Evolutionary conservation across 805 yeast species (phyloP).

Genomic region (Metschnikowia vanudenii): DNA sequence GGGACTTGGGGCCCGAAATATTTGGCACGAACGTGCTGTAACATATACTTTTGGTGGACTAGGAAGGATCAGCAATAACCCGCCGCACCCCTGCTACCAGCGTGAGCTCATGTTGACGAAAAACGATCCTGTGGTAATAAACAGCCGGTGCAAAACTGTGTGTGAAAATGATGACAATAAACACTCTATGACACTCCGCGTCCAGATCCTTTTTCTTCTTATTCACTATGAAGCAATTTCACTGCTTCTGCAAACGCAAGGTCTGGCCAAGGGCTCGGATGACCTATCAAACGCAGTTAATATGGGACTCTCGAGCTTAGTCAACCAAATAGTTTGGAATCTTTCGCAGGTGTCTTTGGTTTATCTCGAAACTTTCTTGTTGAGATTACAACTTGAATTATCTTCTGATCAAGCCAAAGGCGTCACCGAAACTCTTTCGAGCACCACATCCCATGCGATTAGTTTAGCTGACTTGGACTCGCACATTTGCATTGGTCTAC

Average conservation of each 20-base stretch:
- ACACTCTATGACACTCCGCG: constrained; percentile 30
- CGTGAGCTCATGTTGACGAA: constrained; percentile 27
- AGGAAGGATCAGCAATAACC: constrained; percentile 14
- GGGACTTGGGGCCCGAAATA: constrained; percentile 23
- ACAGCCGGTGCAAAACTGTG: constrained; percentile 11
- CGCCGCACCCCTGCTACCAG: constrained; percentile 26
- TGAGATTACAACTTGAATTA: background rate
- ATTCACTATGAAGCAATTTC: constrained; percentile 1
- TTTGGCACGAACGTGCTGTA: constrained; percentile 33
- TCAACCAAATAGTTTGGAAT: constrained; percentile 1
- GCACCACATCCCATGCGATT: background rate
- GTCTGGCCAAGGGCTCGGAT: too few relatives aligned
- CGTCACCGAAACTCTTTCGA: too few relatives aligned
- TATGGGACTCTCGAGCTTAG: background rate
- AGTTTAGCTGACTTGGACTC: background rate
- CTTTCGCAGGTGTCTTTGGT: constrained; percentile 1
- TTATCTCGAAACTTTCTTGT: constrained; percentile 6
- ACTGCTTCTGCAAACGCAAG: too few relatives aligned
- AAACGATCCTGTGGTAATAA: constrained; percentile 19
- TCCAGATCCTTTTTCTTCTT: constrained; percentile 7
- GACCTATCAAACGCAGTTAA: too few relatives aligned
- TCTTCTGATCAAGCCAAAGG: background rate
- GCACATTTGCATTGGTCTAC: constrained; percentile 1
- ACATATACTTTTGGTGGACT: constrained; percentile 33
- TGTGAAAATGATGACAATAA: constrained; percentile 24